Base-by-base conservation (phyloP, 257 asterid genomes). In the Leonotis leonurus region DNA sequence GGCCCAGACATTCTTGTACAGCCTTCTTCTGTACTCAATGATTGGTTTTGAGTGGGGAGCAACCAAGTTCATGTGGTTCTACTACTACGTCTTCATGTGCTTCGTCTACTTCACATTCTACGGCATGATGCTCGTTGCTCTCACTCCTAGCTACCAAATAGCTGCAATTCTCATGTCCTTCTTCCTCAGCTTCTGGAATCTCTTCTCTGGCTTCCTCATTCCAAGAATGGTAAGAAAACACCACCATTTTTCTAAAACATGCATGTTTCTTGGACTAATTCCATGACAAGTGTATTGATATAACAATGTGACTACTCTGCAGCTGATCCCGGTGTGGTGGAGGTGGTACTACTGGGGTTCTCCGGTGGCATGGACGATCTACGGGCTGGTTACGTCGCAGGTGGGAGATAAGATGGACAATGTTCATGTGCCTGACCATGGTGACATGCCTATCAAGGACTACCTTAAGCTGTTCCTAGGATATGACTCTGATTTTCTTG, bases 331-430 rank as follows among this genome's bases (percentile, higher is more conserved):
- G 8, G 43, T 81, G 35, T 84, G 92, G 92, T 81, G 92, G 92
- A 84, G 92, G 62, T 84, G 92, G 92, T 84, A 81, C 69, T 81
- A 81, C 67, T 84, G 92, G 92, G 86, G 81, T 25, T 84, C 92
- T 8, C 92, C 92, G 2, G 84, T 78, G 37, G 81, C 81, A 8
- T 82, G 85, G 80, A 76, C 88, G 9, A 69, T 80, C 16, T 76
- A 78, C 66, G 81, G 81, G 52, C 81, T 80, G 4, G 72, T 73
- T 10, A 77, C 86, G 52, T 81, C 86, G n/a, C 86, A 81, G 60
- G 1, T 81, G 8, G 86, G 86, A 13, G 86, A 81, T 59, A 77
- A 41, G 9, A 56, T 9, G 67, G 79, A 72, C 36, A 33, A 6
- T 6, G 86, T 85, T 8, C 74, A 67, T 30, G 71, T 85, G 26